Evolutionary conservation across 371 early-diverging fungal species (phyloP).

Genomic region (Mucor saturninus): DNA sequence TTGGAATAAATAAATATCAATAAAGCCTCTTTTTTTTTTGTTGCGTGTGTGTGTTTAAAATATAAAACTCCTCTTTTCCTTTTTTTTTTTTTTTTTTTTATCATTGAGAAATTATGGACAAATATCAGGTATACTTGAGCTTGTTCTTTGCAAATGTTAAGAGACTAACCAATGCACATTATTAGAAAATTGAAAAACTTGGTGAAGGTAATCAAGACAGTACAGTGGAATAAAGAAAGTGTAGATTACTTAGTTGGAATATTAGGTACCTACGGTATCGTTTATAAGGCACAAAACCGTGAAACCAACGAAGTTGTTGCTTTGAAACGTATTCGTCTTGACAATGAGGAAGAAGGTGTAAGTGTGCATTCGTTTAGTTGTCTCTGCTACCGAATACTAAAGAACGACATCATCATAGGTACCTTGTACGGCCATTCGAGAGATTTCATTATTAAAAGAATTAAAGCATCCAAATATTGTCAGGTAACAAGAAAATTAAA

Average conservation of each 20-base stretch:
- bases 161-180: not conserved
- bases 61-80: constrained; percentile 1
- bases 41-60: not conserved
- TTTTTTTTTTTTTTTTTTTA: constrained; percentile 15
- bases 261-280: constrained; percentile 93
- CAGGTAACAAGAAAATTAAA: constrained; percentile 40
- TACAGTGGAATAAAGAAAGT: not conserved
- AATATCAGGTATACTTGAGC: constrained; percentile 69
- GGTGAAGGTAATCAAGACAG: constrained; percentile 72
- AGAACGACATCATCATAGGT: constrained; percentile 53
- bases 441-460: constrained; percentile 96
- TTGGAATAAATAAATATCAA: constrained; percentile 2
- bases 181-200: constrained; percentile 89
- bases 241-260: not conserved
- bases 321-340: constrained; percentile 96
- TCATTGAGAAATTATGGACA: constrained; percentile 62
- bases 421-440: constrained; percentile 97
- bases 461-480: constrained; percentile 97
- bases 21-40: not conserved
- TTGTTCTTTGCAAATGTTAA: not conserved
- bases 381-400: not conserved
- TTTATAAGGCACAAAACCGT: constrained; percentile 96
- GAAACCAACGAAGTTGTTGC: constrained; percentile 96
- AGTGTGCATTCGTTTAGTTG: not conserved
- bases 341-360: constrained; percentile 95